phyloP scores from a whole-genome alignment of 2,329 filamentous ascomycete species.

The Verruconis gallopava region DNA sequence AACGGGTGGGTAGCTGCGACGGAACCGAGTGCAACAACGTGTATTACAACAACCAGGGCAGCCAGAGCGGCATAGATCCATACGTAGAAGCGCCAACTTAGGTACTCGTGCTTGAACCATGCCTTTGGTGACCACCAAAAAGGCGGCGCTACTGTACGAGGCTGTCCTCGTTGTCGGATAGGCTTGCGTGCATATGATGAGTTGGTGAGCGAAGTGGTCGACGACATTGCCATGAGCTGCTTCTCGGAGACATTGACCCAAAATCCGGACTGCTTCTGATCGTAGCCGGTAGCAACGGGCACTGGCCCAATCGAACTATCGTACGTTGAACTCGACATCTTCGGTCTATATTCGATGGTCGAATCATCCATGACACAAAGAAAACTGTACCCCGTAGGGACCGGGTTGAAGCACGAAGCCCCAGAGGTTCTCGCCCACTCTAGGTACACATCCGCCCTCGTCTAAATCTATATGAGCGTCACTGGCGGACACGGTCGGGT shows the following conservation, averaged over 20 bases:
- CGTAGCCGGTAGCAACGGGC: too few relatives aligned
- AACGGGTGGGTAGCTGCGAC: constrained; percentile 4
- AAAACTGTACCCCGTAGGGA: too few relatives aligned
- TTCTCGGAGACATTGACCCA: not conserved
- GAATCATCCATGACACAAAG: too few relatives aligned
- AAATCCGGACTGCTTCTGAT: not conserved
- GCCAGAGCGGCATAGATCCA: constrained; percentile 8
- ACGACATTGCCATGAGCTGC: not conserved
- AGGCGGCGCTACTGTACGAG: not conserved
- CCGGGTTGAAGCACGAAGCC: too few relatives aligned
- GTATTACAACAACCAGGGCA: not conserved
- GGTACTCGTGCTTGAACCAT: constrained; percentile 7
- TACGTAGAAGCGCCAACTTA: constrained; percentile 10
- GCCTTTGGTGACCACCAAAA: constrained; percentile 7
- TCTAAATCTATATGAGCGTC: too few relatives aligned
- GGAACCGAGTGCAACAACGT: constrained; percentile 2
- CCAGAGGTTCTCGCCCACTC: too few relatives aligned
- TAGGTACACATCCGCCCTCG: too few relatives aligned
- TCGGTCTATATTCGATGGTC: too few relatives aligned
- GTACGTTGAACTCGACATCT: not conserved
- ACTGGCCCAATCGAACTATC: too few relatives aligned
- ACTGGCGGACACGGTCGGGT: too few relatives aligned
- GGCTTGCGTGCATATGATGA: not conserved
- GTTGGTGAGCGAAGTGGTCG: not conserved
- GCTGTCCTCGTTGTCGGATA: not conserved